Evolutionary conservation across 345 rosid species (phyloP), one percentile per base, ranked within the genome.

Genomic region (Hibiscus mutabilis): DNA sequence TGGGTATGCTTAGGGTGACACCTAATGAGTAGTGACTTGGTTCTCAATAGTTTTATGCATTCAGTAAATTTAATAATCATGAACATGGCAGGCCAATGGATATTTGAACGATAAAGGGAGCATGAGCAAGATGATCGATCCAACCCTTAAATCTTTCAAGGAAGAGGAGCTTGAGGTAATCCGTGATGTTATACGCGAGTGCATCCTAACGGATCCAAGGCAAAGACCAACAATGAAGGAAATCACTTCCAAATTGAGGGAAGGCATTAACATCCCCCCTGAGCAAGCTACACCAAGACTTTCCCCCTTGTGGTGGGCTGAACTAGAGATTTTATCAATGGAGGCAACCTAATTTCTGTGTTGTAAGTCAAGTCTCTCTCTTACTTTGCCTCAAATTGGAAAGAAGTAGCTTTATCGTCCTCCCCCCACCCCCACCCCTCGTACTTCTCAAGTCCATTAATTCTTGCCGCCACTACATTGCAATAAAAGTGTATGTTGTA

Each of bases 241-340:
- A 22, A 59, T 89, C 24, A 78, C 73, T 15, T 75, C 88, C n/a
- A 85, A 84, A 73, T 69, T 92, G 80, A 88, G 81, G 81, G 75
- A 79, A 80, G 91, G 84, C 47, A 83, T 89, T 57, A 74, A 79
- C 11, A 85, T 95, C 51, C 69, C 94, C 3, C 91, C 91, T 5
- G 98, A 90, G 63, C 99, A 95, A 87, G 98, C 97, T 11, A 82
- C 85, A 35, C 99, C 99, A 0, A 90, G 90, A 75, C 92, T 92
- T 60, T 95, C 99, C 60, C 99, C 99, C 14, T 84, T 92, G 15
- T 95, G 99, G 99, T 95, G 98, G 98, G 99, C 97, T 4, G 99
- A 95, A 73, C 97, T 95, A 49, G 97, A 95, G 88, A 87, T 95
- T 77, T 76, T 92, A 74, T 94, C 98, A 0, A 84, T 82, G 71